Percentiles rank a stretch among this genome's conserved stretches.
Evolutionary conservation across 257 asterid genomes (phyloP).

Genomic region (Solanum lignicaule): DNA sequence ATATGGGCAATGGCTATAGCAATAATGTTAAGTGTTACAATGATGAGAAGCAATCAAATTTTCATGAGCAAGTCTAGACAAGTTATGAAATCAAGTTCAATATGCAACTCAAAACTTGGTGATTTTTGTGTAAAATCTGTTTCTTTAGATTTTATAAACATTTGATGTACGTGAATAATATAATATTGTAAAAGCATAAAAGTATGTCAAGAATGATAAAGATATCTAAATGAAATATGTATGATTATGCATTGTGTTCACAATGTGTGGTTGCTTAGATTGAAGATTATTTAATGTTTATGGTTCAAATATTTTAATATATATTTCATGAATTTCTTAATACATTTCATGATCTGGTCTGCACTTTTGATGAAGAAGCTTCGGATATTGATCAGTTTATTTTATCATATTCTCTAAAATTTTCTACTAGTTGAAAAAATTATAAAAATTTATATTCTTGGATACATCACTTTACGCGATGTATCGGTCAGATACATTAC

Average conservation of each 20-base stretch:
- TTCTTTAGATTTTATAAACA: not conserved
- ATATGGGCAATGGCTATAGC: slow-evolving; percentile 1
- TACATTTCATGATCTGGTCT: too few species aligned
- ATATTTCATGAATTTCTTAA: too few species aligned
- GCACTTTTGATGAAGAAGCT: too few species aligned
- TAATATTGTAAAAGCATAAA: not conserved
- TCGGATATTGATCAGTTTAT: too few species aligned
- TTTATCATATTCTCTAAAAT: too few species aligned
- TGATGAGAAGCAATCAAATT: slow-evolving; percentile 11
- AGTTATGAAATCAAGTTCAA: not conserved
- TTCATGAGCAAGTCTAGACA: slow-evolving; percentile 2
- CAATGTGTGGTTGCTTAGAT: slow-evolving; percentile 1
- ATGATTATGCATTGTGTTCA: slow-evolving; percentile 13
- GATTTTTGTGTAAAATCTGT: not conserved
- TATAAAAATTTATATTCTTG: too few species aligned
- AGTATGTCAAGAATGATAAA: not conserved
- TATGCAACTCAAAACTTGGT: not conserved
- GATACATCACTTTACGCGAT: too few species aligned
- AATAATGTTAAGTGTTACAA: slow-evolving; percentile 10
- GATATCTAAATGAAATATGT: not conserved
- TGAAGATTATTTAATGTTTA: too few species aligned
- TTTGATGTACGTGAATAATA: not conserved
- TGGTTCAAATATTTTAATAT: too few species aligned
- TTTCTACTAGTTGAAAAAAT: fast-evolving
- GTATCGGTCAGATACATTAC: too few species aligned